Evolutionary conservation across 1,284 basidiomycete species (phyloP).

Genomic region (Trichosporon asahii): DNA sequence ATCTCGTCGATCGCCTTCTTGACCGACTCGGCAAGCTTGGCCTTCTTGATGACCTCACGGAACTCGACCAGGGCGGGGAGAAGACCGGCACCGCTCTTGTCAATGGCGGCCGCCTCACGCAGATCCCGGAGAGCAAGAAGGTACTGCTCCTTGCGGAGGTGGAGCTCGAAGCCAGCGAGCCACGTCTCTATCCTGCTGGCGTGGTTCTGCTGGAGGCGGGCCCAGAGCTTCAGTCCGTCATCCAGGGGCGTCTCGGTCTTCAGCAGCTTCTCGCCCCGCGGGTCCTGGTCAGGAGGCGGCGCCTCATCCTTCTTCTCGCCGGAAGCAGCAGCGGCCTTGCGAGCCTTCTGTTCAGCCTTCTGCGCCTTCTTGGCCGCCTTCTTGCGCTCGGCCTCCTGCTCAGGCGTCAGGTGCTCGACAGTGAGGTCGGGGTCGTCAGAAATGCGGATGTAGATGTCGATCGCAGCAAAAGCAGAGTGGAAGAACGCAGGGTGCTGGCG

Average conservation of each 20-base stretch:
- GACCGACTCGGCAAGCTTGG: conserved; percentile 46
- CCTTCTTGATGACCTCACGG: conserved; percentile 53
- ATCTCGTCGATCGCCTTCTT: conserved; percentile 43
- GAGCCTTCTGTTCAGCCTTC: conserved; percentile 84
- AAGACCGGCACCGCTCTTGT: conserved; percentile 63
- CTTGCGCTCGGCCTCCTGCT: conserved; percentile 56
- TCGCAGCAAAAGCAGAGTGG: conserved; percentile 66
- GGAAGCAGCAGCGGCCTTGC: conserved; percentile 58
- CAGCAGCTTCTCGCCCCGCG: conserved; percentile 70
- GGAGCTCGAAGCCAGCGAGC: conserved; percentile 75
- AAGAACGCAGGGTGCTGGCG: conserved; percentile 73
- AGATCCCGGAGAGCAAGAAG: conserved; percentile 74
- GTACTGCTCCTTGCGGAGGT: conserved; percentile 72
- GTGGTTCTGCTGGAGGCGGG: conserved; percentile 62
- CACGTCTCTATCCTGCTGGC: conserved; percentile 65
- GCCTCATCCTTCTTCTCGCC: conserved; percentile 70
- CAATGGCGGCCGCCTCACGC: conserved; percentile 59
- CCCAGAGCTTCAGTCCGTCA: conserved; percentile 68
- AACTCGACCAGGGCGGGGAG: conserved; percentile 70
- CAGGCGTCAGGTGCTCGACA: conserved; percentile 41
- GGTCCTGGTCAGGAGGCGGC: conserved; percentile 69
- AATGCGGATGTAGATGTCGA: conserved; percentile 71
- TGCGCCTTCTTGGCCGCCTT: conserved; percentile 77
- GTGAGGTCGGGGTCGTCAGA: conserved; percentile 69
- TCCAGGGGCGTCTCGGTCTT: conserved; percentile 67